Percentiles rank a stretch among this genome's conserved stretches.
Conservation (phyloP, 345 rosid species). For the Acer campestre region DNA sequence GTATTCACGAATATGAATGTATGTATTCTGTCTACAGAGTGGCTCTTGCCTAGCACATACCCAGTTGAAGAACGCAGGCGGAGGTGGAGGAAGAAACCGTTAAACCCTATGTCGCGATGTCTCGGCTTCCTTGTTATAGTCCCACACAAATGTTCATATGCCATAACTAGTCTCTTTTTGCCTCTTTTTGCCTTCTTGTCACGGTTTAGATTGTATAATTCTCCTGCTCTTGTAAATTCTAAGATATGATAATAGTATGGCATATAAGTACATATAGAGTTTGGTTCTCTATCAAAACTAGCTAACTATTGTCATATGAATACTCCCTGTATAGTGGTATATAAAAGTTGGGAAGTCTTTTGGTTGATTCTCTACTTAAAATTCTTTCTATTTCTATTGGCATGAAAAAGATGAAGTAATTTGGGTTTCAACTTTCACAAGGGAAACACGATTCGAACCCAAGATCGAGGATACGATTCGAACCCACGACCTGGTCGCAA, state of each 20-base stretch:
- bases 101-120: too few relatives aligned
- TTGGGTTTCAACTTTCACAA: too few relatives aligned
- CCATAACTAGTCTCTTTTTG: too few relatives aligned
- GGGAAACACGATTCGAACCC: too few relatives aligned
- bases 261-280: neutral
- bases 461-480: too few relatives aligned
- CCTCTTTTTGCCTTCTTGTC: too few relatives aligned
- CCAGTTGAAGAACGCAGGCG: neutral
- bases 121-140: neutral
- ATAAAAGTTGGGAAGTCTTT: neutral
- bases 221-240: neutral
- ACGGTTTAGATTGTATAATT: neutral
- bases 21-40: neutral
- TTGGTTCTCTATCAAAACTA: neutral
- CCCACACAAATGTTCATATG: neutral
- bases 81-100: too few relatives aligned
- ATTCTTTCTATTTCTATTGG: too few relatives aligned
- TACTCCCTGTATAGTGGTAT: neutral
- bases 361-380: neutral
- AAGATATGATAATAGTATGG: neutral
- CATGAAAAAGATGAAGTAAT: too few relatives aligned
- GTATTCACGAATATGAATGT: too few relatives aligned
- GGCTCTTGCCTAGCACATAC: too few relatives aligned
- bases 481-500: too few relatives aligned
- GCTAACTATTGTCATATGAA: neutral